Base-by-base conservation (phyloP, 2,329 filamentous ascomycete genomes). In the Aspergillus pseudonomiae region DNA sequence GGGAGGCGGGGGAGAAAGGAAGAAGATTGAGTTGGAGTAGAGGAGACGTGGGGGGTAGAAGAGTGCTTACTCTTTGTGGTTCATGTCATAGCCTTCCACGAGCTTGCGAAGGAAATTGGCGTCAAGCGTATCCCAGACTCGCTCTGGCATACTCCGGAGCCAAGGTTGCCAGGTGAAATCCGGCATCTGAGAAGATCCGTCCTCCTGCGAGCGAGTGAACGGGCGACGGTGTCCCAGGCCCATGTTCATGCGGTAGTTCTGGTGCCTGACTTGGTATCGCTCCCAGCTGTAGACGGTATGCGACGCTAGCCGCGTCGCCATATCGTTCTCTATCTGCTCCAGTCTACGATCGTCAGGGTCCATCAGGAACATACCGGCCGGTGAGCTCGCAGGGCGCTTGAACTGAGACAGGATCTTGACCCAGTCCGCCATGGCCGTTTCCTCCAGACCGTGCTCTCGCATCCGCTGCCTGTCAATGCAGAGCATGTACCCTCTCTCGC, bases 111-210 rank as follows among this genome's bases (percentile, higher is more conserved):
- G 76, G 62, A 81, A 85, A 12, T 82, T 82, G 59, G 89, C 88
- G 59, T 93, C 91, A 3, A 92, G 79, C 0, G 86, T 83, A 69
- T 94, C 91, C 65, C 84, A 81, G 3, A 91, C 85, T 5, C 91
- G 83, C 32, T 86, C 81, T 0, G 86, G 84, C 60, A 88, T 83
- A 0, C 73, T 76, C 1, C 74, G 72, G 39, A 85, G 82, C 78
- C 83, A 90, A 3, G 74, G 74, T 0, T 77, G 76, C 77, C 85
- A 85, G 14, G 82, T 83, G 67, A 85, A 84, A 61, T 91, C 87
- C 0, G 85, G 85, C 12, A 84, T 80, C 3, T 78, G 75, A 57
- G 84, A 81, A 4, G 78, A 79, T 1, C 86, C 86, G 57, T 83
- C 84, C 48, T 85, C 82, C 28, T 83, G 82, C 82, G 88, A 90